Evolutionary conservation across 345 rosid genomes (phyloP).

Genomic region (Zanthoxylum bungeanum): DNA sequence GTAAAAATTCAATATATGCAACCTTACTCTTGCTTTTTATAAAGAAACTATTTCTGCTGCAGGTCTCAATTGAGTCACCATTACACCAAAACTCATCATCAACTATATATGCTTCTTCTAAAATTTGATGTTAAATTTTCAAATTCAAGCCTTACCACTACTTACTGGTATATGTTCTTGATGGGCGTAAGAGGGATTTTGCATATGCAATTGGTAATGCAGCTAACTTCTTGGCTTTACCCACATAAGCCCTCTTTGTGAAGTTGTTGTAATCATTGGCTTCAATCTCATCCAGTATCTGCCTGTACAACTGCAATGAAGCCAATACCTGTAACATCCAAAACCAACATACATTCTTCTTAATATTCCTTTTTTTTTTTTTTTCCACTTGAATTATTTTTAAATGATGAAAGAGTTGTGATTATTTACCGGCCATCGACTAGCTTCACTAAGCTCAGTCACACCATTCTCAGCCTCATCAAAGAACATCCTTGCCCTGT

Average conservation of each 20-base stretch:
- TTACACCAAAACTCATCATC: no score
- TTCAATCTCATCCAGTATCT: slow-evolving; percentile 81
- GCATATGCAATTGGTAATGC: slow-evolving; percentile 65
- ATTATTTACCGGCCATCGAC: slow-evolving; percentile 81
- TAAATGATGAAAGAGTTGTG: no score
- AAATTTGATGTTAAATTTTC: not conserved
- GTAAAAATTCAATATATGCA: no score
- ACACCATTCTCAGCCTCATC: slow-evolving; percentile 85
- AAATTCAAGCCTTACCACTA: slow-evolving; percentile 16
- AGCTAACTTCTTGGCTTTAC: slow-evolving; percentile 68
- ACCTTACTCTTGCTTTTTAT: no score
- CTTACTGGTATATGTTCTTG: slow-evolving; percentile 21
- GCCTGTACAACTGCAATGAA: slow-evolving; percentile 56
- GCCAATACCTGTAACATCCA: slow-evolving; percentile 62
- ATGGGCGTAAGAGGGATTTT: slow-evolving; percentile 38
- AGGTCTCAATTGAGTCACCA: no score
- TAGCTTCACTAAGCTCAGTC: slow-evolving; percentile 58
- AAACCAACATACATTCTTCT: not conserved
- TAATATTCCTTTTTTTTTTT: no score
- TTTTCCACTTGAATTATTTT: no score
- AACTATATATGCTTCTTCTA: not conserved
- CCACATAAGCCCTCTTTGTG: slow-evolving; percentile 77
- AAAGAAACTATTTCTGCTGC: no score
- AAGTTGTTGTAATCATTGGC: slow-evolving; percentile 86
- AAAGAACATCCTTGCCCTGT: slow-evolving; percentile 82